Base-by-base conservation (phyloP, 306 rosid species). In the Luffa aegyptiaca region DNA sequence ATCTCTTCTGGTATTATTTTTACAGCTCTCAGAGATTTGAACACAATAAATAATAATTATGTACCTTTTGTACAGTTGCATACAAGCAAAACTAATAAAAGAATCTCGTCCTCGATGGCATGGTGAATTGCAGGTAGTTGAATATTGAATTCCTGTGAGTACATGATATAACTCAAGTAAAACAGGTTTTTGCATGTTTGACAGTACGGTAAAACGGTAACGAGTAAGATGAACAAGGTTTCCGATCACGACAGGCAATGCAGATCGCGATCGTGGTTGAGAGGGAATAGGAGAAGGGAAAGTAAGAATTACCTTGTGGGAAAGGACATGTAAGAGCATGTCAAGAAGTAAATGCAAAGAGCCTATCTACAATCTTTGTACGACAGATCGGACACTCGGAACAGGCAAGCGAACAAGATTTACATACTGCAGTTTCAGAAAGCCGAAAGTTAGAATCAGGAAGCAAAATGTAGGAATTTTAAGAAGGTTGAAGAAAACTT, bases 381-480 rank as follows among this genome's bases (percentile, higher is more conserved):
- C 99, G 91, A 85, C 99, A 96, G 80, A 93, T 89, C 55, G 99
- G 99, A 82, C 99, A 96, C 82, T 96, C 99, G 1, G 96, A 86
- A 85, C 99, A 96, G 74, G 99, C 99, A 42, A 96, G 94, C 37
- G 99, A 96, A 83, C 99, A 96, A 69, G 98, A 89, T 88, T 93
- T 93, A 88, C 99, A 96, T 65, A 89, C 92, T 89, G 92, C 89
- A 78, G 68, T 53, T 52, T 53, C 46, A 65, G 76, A 48, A 6
- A 46, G 14, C 0, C 14, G 35, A 20, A 5, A 31, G 26, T 17
- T 63, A 75, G 71, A 33, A 37, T 9, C 65, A 55, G 62, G 3
- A 58, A 69, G 9, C 42, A 5, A 6, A 2, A 31, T 4, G 35
- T 46, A 10, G 13, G 21, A 12, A 5, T 8, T 14, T 51, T n/a